Base-by-base conservation (phyloP, 352 stramenopile genomes). In the Pythium coloratum region DNA sequence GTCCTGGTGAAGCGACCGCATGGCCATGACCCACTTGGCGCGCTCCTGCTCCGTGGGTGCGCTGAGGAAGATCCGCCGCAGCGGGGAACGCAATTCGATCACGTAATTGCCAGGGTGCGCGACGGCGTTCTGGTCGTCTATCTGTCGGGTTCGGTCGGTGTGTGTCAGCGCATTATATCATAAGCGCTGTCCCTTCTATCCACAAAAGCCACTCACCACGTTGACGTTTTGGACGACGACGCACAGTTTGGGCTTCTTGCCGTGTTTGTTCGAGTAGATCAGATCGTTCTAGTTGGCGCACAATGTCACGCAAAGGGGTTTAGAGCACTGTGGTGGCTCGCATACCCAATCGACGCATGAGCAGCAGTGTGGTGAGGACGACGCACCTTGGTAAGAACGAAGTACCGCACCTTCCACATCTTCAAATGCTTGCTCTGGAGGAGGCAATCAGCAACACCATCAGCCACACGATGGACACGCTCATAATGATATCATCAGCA, bases 331-430 rank as follows among this genome's bases (percentile, higher is more conserved):
- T 3, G 34, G 28, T 30, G 28, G 28, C 28, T 30, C 28, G 28
- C 28, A 30, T 30, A 30, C 28, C 28, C 28, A 30, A 30, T 30
- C 28, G 28, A 30, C 28, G n/a, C 18, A 51, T 9, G 26, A 26
- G 53, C 28, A 14, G 16, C 5, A 14, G 32, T 6, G n/a, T 59
- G 26, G 16, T 32, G 30, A 59, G 12, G 7, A 26, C 36, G n/a
- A 62, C 49, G 32, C 63, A 84, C 87, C 79, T 81, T 76, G 12
- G 88, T 86, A 53, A 95, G 80, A 33, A 93, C 68, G 64, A 94
- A 95, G 71, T 93, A 95, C 42, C 88, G 88, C 46, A 95, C 83
- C 66, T 91, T 91, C 88, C 88, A 95, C 50, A 94, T 70, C 72
- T 93, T 92, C 16, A 95, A 50, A 64, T 95, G 88, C 59, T 91